These are phyloP conservation scores for Cyclotella atomus DNA, from an alignment of 108 stramenopile genomes.

Conservation along the genomic window DNA sequence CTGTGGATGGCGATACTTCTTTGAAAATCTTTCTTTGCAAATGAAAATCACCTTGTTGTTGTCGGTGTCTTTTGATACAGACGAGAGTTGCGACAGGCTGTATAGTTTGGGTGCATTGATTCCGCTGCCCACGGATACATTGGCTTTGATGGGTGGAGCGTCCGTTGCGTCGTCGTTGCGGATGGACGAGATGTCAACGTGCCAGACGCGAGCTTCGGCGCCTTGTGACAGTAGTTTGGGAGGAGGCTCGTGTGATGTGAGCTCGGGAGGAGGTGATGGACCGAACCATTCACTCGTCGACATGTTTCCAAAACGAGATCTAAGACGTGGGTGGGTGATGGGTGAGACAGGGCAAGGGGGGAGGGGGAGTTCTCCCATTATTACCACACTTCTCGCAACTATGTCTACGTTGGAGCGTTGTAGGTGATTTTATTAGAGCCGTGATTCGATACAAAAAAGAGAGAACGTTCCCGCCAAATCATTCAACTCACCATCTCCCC, in stretches of 20 bases:
- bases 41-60: too few species aligned
- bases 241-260: conserved; percentile 17
- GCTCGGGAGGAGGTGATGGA: conserved; percentile 40
- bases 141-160: conserved; percentile 11
- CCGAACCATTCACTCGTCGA: too few species aligned
- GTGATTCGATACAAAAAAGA: too few species aligned
- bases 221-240: conserved; percentile 75
- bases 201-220: conserved; percentile 85
- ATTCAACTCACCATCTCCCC: too few species aligned
- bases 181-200: conserved; percentile 32
- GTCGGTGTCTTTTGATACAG: conserved; percentile 14
- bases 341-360: too few species aligned
- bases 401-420: too few species aligned
- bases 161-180: background rate
- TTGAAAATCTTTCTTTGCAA: conserved; percentile 93
- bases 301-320: too few species aligned
- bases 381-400: too few species aligned
- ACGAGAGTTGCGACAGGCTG: conserved; percentile 12
- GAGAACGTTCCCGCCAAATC: too few species aligned
- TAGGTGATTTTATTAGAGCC: too few species aligned
- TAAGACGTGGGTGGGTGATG: too few species aligned
- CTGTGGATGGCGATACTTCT: conserved; percentile 92
- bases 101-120: conserved; percentile 31
- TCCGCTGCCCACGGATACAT: conserved; percentile 40
- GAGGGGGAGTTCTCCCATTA: too few species aligned